phyloP scores from a whole-genome alignment of 257 asterid species.

The Solanum sejunctum region DNA sequence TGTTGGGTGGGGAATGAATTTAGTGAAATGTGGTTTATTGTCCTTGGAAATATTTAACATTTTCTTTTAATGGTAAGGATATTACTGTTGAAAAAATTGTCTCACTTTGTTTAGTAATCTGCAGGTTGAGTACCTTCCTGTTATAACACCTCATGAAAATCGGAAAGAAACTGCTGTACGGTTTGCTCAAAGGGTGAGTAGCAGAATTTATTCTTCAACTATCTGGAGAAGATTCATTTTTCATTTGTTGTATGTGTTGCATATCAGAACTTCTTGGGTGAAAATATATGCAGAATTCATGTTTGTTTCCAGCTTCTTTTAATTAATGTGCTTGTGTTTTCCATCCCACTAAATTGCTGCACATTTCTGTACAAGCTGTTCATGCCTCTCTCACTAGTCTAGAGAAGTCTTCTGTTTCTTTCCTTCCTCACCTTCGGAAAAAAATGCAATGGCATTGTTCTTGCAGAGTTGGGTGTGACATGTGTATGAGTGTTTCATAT shows the following conservation, averaged over 20 bases:
- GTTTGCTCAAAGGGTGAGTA: conserved; percentile 73
- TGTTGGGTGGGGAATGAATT: not conserved
- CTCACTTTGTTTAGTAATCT: not conserved
- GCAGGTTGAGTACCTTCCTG: conserved; percentile 95
- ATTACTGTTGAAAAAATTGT: not conserved
- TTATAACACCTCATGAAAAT: conserved; percentile 53
- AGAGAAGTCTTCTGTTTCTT: not conserved
- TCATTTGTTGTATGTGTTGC: not conserved
- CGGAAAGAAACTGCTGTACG: conserved; percentile 63
- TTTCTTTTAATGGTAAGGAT: not conserved
- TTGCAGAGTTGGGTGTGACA: not conserved
- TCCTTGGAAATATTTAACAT: not conserved
- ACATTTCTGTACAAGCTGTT: not conserved
- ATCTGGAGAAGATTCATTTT: not conserved
- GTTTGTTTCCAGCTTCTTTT: not conserved
- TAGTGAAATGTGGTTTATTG: not conserved
- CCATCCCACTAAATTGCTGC: not conserved
- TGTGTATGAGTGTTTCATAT: not conserved
- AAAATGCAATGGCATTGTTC: not conserved
- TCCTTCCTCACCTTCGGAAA: not conserved
- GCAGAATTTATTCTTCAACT: not conserved
- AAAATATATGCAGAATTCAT: not conserved
- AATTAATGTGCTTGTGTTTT: not conserved
- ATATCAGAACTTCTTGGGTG: not conserved
- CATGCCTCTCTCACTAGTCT: not conserved